These are phyloP conservation scores for Colletotrichum siamense DNA, from an alignment of 2,329 filamentous ascomycete species.

Conservation along the genomic window DNA sequence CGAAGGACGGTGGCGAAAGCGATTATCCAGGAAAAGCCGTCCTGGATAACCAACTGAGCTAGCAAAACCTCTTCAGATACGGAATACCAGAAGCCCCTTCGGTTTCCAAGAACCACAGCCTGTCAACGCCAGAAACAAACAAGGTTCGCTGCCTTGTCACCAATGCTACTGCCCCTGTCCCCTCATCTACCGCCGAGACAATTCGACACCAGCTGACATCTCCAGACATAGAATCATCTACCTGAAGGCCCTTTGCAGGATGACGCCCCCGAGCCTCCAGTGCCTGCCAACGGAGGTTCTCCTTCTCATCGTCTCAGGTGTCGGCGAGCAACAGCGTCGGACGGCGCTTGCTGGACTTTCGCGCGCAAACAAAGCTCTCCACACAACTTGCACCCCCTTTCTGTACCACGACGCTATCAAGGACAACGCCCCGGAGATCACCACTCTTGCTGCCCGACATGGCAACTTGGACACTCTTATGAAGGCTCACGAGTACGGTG, in stretches of 20 bases:
- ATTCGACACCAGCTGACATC: not conserved
- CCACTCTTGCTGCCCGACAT: not conserved
- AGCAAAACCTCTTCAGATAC: not conserved
- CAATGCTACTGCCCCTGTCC: too few species aligned
- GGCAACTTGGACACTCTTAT: not conserved
- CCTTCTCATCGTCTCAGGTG: not conserved
- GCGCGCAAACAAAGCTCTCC: not conserved
- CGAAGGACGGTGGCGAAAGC: not conserved
- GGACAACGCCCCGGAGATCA: rapidly evolving
- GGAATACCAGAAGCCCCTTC: not conserved
- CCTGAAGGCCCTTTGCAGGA: rapidly evolving
- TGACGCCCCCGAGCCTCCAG: not conserved
- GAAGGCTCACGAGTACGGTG: not conserved
- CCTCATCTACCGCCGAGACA: not conserved
- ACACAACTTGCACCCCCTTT: rapidly evolving
- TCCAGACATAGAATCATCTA: not conserved
- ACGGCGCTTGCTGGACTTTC: not conserved
- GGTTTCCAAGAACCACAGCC: not conserved
- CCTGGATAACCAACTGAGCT: not conserved
- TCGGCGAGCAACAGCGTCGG: too few species aligned
- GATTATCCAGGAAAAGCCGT: rapidly evolving
- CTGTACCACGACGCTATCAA: rapidly evolving
- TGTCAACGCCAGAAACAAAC: not conserved
- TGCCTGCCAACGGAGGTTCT: not conserved
- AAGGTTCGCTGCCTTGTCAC: not conserved